These are phyloP conservation scores for Cetradonia linearis DNA, from an alignment of 495 filamentous ascomycete species.

Conservation along the genomic window DNA sequence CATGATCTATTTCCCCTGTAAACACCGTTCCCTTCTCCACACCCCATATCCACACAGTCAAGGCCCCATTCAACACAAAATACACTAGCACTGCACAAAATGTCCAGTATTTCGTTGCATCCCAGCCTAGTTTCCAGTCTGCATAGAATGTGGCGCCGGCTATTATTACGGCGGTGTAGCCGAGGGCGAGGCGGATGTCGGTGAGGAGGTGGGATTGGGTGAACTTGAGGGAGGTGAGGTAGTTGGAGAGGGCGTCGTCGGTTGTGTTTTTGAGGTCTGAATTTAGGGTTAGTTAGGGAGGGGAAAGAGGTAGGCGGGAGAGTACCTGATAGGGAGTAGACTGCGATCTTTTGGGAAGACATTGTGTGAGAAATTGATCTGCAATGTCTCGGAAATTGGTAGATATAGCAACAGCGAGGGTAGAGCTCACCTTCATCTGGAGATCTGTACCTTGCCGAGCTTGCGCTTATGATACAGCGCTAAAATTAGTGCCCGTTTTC, in stretches of 20 bases:
- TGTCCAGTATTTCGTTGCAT: conserved; percentile 64
- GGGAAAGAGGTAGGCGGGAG: neutral
- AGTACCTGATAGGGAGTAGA: conserved; percentile 58
- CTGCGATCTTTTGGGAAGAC: conserved; percentile 46
- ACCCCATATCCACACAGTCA: conserved; percentile 79
- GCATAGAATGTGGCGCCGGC: conserved; percentile 75
- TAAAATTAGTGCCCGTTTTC: neutral
- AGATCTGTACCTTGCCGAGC: conserved; percentile 13
- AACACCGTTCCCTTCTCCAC: conserved; percentile 79
- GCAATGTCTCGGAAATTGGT: neutral
- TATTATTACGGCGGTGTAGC: conserved; percentile 72
- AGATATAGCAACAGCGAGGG: neutral
- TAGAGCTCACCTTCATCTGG: neutral
- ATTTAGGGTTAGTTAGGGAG: conserved; percentile 10
- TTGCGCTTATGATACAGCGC: conserved; percentile 5
- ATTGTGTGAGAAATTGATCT: conserved; percentile 25
- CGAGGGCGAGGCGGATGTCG: conserved; percentile 72
- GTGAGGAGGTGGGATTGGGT: conserved; percentile 66
- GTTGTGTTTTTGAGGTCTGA: conserved; percentile 91
- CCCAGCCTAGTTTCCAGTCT: conserved; percentile 86
- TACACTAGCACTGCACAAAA: conserved; percentile 62
- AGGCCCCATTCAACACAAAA: conserved; percentile 62
- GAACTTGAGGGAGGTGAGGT: conserved; percentile 77
- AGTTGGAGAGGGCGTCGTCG: conserved; percentile 89
- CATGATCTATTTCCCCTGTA: conserved; percentile 50